A percentile compares a stretch with the other conserved stretches of the same genome.
These are phyloP conservation scores for Fraxinus excelsior DNA, from an alignment of 257 asterid genomes.

Conservation along the genomic window DNA sequence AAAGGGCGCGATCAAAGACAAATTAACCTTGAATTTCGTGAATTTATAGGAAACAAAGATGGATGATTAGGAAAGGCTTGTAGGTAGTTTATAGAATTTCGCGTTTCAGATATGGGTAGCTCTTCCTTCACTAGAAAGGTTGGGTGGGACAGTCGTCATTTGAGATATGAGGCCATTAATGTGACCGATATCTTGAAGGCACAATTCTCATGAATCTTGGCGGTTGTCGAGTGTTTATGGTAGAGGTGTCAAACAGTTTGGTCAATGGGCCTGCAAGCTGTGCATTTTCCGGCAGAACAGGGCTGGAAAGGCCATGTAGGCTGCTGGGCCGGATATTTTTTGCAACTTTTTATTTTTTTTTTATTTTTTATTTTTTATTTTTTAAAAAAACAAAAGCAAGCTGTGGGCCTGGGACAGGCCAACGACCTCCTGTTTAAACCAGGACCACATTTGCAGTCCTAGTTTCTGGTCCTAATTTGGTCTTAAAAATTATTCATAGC, in stretches of 20 bases:
- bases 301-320: neutral
- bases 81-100: neutral
- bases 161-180: neutral
- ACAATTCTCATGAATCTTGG: neutral
- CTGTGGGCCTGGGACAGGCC: neutral
- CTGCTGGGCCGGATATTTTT: neutral
- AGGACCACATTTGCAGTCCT: neutral
- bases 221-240: neutral
- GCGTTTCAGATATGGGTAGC: neutral
- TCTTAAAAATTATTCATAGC: neutral
- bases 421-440: neutral
- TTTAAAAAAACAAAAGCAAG: no score
- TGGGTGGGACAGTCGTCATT: neutral
- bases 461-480: neutral
- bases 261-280: neutral
- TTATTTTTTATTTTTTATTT: no score
- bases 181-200: neutral
- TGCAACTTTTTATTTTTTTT: no score
- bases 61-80: no score
- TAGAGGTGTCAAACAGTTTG: neutral
- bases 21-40: no score
- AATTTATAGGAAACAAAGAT: no score
- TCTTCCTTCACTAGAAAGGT: neutral
- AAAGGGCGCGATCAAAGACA: no score
- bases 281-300: neutral